Base-by-base conservation (phyloP, 1,284 basidiomycete genomes). In the Pseudozyma sp. region DNA sequence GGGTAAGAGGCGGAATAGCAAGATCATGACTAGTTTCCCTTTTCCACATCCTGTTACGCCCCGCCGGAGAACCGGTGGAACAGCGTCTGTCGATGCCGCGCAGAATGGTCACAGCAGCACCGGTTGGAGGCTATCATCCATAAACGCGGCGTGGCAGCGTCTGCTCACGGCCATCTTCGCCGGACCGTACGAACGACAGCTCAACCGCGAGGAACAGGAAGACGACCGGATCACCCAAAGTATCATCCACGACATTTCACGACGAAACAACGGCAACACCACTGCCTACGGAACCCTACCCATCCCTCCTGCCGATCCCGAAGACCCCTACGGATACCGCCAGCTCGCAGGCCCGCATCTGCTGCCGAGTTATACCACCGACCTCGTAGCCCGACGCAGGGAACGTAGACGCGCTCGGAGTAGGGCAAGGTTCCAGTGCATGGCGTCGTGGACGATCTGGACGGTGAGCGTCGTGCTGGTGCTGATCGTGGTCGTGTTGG, bases 311-410 rank as follows among this genome's bases (percentile, higher is more conserved):
- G 5, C 35, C 34, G 42, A 47, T 16, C 11, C 51, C 29, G 14
- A 37, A 7, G 76, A 78, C 43, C 76, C 76, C 0, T 78, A 78
- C 42, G 76, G 76, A 7, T 78, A 78, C 35, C 53, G 76, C 1
- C 42, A 52, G 3, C 52, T 78, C 3, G 76, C 76, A 4, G 76
- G 76, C 0, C 64, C 76, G 3, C 54, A 68, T 10, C 40, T 78
- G 6, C 48, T 78, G 11, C 76, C 76, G 1, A 34, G 33, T 3
- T 75, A 75, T 48, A 61, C 61, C 2, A 56, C 72, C 5, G 60
- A 75, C 29, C 50, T 75, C 11, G 64, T 62, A 5, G 57, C 72
- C 2, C 34, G 72, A 8, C 40, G 72, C 0, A 39, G 72, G 17
- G 72, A 75, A 33, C 58, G 72, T 2, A 29, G 72, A 3, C 37